Base-by-base conservation (phyloP, 2,329 filamentous ascomycete species). In the Albophoma yamanashiensis region DNA sequence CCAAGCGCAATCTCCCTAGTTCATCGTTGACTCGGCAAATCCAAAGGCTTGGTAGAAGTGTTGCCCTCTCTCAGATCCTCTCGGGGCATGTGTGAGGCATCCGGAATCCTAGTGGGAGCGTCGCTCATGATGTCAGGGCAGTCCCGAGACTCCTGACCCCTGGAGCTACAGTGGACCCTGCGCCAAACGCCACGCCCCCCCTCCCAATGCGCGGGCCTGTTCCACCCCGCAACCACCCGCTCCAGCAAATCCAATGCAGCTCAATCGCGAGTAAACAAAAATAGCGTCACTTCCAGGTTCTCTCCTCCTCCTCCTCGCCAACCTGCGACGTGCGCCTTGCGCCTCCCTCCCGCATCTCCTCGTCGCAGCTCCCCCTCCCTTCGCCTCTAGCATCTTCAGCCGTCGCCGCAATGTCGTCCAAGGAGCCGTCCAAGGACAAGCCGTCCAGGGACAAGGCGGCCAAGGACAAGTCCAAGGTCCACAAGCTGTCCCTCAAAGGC, bases 401-500 rank as follows among this genome's bases (percentile, higher is more conserved):
- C n/a, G 9, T 31, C 50, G 31, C 50, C 50, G 56, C 55, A 59
- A 73, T 72, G 71, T 67, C 70, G 27, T 70, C 71, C 52, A 72
- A 71, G 56, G 71, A 70, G 42, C 42, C 57, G 39, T 65, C 69
- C 4, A 70, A 66, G 62, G 64, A 64, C 55, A 67, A 62, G 47
- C 1, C 43, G 43, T 11, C 25, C 15, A 52, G n/a, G 47, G 27
- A 31, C 27, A 52, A 34, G 59, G 60, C 73, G 58, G 76, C 80
- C 57, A 86, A 85, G 74, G 83, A 87, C 69, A 92, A 92, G 70
- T 90, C 91, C 67, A 96, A 97, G 76, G 86, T 92, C 62, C 94
- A 99, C 79, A 97, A 96, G 81, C 84, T 99, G 64, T 90, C 92
- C 43, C 81, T 97, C 63, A 93, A 92, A 75, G 91, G 89, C 76